These are phyloP conservation scores for Sicyos edulis DNA, from an alignment of 306 rosid genomes.

Conservation along the genomic window DNA sequence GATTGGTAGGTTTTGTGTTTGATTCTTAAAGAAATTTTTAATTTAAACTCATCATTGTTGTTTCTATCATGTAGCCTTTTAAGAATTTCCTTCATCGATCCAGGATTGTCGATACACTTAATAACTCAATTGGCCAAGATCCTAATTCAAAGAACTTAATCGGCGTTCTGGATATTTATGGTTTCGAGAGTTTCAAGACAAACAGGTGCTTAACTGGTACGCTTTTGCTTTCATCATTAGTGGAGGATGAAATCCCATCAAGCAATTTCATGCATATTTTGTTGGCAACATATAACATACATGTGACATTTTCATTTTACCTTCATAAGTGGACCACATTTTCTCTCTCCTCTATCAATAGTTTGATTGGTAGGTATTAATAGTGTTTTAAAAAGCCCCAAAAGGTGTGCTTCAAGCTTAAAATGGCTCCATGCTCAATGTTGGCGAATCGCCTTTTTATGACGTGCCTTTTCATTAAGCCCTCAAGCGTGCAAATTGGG, in stretches of 20 bases:
- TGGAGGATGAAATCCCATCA: constrained; percentile 25
- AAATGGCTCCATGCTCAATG: no score
- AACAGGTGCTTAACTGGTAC: constrained; percentile 85
- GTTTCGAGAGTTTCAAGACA: constrained; percentile 99
- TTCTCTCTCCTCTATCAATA: neutral
- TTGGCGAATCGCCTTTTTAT: no score
- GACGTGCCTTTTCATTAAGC: no score
- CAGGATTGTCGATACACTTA: constrained; percentile 90
- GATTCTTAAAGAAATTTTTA: neutral
- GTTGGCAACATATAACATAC: neutral
- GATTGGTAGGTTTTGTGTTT: constrained; percentile 55
- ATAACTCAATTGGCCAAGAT: constrained; percentile 92
- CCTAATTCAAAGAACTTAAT: constrained; percentile 63
- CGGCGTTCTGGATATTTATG: constrained; percentile 95
- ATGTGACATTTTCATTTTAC: neutral
- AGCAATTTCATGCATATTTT: constrained; percentile 10
- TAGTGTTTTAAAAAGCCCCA: no score
- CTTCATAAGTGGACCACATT: neutral
- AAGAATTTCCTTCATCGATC: constrained; percentile 18
- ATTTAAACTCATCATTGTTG: neutral
- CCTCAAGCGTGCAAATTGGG: no score
- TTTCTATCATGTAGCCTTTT: constrained; percentile 13
- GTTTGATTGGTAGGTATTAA: neutral
- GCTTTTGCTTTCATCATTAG: constrained; percentile 46
- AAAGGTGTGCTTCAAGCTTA: no score